Evolutionary conservation across 164 flowering plant species (phyloP).

Genomic region (Santalum album): DNA sequence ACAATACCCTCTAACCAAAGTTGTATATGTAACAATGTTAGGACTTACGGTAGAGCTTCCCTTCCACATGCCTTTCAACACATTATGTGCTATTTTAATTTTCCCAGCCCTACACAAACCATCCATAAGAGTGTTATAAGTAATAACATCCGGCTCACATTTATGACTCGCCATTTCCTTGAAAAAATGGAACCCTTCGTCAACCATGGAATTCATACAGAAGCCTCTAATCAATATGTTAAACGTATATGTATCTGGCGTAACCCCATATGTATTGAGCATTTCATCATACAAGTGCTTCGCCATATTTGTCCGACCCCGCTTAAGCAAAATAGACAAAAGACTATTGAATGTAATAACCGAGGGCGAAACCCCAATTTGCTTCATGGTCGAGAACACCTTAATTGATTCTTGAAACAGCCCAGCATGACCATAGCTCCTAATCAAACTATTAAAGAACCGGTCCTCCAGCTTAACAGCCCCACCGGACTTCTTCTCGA

Average conservation of each 20-base stretch:
- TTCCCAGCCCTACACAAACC: slow-evolving; percentile 71
- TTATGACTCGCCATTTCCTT: slow-evolving; percentile 44
- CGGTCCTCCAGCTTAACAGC: slow-evolving; percentile 33
- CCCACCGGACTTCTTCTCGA: slow-evolving; percentile 35
- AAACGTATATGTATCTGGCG: slow-evolving; percentile 60
- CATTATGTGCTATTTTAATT: slow-evolving; percentile 48
- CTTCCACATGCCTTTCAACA: slow-evolving; percentile 57
- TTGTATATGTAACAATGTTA: slow-evolving; percentile 68
- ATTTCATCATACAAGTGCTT: slow-evolving; percentile 57
- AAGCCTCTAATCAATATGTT: slow-evolving; percentile 73
- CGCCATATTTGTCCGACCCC: slow-evolving; percentile 55
- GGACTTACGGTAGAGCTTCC: slow-evolving; percentile 44
- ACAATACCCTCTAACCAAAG: slow-evolving; percentile 80
- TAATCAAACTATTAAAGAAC: slow-evolving; percentile 59
- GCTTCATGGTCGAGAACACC: slow-evolving; percentile 44
- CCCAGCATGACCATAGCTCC: slow-evolving; percentile 57
- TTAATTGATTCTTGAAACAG: slow-evolving; percentile 54
- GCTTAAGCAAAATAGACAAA: slow-evolving; percentile 43
- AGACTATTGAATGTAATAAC: slow-evolving; percentile 54
- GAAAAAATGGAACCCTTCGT: slow-evolving; percentile 55
- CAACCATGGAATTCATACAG: slow-evolving; percentile 61
- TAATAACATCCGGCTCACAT: slow-evolving; percentile 54
- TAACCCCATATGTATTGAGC: slow-evolving; percentile 39
- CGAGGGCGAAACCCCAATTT: slow-evolving; percentile 44
- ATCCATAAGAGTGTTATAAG: slow-evolving; percentile 71